These are phyloP conservation scores for Dorcoceras hygrometricum DNA, from an alignment of 257 asterid genomes.

Conservation along the genomic window DNA sequence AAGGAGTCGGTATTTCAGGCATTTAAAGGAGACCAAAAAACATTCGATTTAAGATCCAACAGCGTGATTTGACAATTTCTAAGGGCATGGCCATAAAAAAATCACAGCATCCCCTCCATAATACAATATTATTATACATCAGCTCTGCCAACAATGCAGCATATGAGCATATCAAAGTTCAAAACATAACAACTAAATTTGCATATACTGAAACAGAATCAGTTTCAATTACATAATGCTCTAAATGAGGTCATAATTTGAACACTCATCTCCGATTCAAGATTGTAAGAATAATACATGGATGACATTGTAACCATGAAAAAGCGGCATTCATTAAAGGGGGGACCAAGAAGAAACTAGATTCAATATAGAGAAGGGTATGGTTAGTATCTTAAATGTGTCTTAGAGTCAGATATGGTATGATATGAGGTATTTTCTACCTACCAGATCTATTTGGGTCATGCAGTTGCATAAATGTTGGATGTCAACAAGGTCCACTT, in stretches of 20 bases:
- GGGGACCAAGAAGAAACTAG: constrained; percentile 18
- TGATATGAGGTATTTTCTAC: constrained; percentile 24
- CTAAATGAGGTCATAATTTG: neutral
- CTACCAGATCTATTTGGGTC: constrained; percentile 78
- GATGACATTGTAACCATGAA: constrained; percentile 15
- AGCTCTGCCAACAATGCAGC: constrained; percentile 22
- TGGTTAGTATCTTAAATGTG: constrained; percentile 6
- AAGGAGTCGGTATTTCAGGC: constrained; percentile 8
- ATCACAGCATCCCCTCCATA: constrained; percentile 14
- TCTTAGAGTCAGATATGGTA: constrained; percentile 15
- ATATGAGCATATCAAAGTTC: constrained; percentile 12
- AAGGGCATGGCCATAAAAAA: constrained; percentile 14
- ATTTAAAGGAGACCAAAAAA: neutral
- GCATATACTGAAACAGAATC: neutral
- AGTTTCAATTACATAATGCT: constrained; percentile 8
- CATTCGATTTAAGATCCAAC: constrained; percentile 22
- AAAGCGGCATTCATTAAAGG: constrained; percentile 24
- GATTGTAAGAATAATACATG: constrained; percentile 1
- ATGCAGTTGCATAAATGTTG: constrained; percentile 49
- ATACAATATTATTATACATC: constrained; percentile 21
- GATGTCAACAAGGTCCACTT: constrained; percentile 57
- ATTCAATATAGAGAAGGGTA: constrained; percentile 6
- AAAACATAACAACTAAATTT: neutral
- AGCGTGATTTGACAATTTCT: constrained; percentile 14
- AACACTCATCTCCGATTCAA: constrained; percentile 3